phyloP scores from a whole-genome alignment of 140 eudicot genomes.

The Cichorium intybus region DNA sequence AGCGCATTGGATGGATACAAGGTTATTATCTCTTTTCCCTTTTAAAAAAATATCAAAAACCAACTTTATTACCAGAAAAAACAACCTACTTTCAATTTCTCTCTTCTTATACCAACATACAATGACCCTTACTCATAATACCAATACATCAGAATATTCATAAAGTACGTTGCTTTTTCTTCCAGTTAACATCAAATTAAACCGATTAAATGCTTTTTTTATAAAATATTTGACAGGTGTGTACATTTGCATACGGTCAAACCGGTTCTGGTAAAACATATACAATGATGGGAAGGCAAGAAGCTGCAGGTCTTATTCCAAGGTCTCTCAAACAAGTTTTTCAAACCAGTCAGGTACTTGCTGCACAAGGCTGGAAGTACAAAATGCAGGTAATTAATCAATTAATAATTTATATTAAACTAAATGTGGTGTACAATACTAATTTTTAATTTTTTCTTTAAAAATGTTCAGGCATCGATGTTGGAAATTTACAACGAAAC shows the following conservation, averaged over 20 bases:
- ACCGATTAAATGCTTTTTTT: neutral
- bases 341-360: conserved; percentile 68
- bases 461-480: conserved; percentile 88
- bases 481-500: conserved; percentile 93
- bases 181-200: too few species aligned
- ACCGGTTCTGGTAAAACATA: conserved; percentile 96
- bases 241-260: conserved; percentile 97
- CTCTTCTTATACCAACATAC: too few species aligned
- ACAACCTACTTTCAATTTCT: neutral
- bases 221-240: conserved; percentile 55
- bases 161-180: too few species aligned
- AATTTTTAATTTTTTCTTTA: too few species aligned
- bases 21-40: conserved; percentile 37
- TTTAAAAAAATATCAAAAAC: neutral
- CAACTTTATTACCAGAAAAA: neutral
- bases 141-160: too few species aligned
- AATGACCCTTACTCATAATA: too few species aligned
- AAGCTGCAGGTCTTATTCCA: conserved; percentile 77
- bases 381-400: conserved; percentile 68
- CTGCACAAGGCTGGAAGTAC: conserved; percentile 88
- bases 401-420: too few species aligned
- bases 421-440: too few species aligned
- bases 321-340: conserved; percentile 88
- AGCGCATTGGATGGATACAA: conserved; percentile 99
- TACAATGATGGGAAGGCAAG: conserved; percentile 86